Evolutionary conservation across 306 rosid genomes (phyloP).

Genomic region (Dalbergia cultrata): DNA sequence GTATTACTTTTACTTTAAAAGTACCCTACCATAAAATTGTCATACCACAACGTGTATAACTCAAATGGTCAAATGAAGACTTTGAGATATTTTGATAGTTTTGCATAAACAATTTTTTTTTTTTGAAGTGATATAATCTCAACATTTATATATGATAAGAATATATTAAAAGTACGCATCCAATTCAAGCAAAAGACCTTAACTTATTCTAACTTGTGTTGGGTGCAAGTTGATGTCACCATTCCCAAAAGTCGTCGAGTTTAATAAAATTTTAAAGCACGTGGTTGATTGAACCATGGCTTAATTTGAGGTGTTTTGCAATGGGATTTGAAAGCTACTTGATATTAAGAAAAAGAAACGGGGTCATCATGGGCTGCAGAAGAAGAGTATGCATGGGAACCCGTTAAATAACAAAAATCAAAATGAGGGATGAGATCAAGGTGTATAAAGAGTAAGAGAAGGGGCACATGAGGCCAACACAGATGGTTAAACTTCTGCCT

Average conservation of each 20-base stretch:
- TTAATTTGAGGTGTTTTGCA: background rate
- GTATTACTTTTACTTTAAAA: too few relatives aligned
- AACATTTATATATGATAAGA: too few relatives aligned
- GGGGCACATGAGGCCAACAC: too few relatives aligned
- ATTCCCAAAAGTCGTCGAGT: background rate
- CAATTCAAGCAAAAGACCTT: background rate
- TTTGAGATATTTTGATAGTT: background rate
- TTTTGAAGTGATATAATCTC: too few relatives aligned
- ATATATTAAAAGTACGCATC: background rate
- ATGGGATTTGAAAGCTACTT: constrained; percentile 16
- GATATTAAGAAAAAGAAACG: background rate
- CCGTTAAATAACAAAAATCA: background rate
- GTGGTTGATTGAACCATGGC: background rate
- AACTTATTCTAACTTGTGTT: background rate
- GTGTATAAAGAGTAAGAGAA: too few relatives aligned
- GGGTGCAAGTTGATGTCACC: constrained; percentile 4
- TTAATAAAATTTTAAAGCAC: constrained; percentile 1
- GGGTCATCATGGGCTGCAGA: background rate
- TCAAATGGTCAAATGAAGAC: too few relatives aligned
- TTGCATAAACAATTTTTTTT: background rate
- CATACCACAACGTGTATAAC: too few relatives aligned
- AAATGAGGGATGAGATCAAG: background rate
- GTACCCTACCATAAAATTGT: too few relatives aligned
- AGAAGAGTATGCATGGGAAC: too few relatives aligned
- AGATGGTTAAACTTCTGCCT: too few relatives aligned